Percentiles rank a stretch among this genome's conserved stretches.
Conservation (phyloP, 2,329 filamentous ascomycete species). For the Akanthomyces uredinophilus region DNA sequence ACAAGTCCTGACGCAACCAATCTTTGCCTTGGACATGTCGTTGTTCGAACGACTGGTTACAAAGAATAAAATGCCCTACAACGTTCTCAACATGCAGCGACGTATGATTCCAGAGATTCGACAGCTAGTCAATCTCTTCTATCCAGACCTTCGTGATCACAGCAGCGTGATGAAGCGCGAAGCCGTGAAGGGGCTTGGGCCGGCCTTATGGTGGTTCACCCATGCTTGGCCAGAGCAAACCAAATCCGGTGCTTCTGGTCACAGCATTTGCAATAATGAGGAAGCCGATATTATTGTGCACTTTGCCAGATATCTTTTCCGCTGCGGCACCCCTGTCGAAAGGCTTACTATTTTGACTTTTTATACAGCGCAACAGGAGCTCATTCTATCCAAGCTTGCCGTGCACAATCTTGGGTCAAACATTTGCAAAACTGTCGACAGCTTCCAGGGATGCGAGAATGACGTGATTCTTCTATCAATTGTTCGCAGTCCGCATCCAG, state of each 20-base stretch:
- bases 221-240: conserved; percentile 57
- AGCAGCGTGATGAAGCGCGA: conserved; percentile 29
- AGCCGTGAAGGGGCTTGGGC: conserved; percentile 36
- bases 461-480: conserved; percentile 76
- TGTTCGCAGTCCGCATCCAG: conserved; percentile 60
- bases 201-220: conserved; percentile 38
- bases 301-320: conserved; percentile 66
- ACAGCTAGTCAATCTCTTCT: conserved; percentile 42
- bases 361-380: conserved; percentile 76
- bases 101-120: conserved; percentile 46
- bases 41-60: conserved; percentile 75
- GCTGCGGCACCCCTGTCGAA: conserved; percentile 55
- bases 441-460: conserved; percentile 89
- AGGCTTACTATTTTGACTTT: conserved; percentile 81
- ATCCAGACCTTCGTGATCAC: conserved; percentile 41
- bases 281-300: conserved; percentile 74
- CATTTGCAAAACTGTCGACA: conserved; percentile 71
- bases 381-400: conserved; percentile 48
- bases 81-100: conserved; percentile 63
- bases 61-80: conserved; percentile 54
- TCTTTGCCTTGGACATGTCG: conserved; percentile 66
- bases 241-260: conserved; percentile 56
- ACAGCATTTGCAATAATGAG: conserved; percentile 53
- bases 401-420: conserved; percentile 19
- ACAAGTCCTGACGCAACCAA: conserved; percentile 50